Evolutionary conservation across 1,284 basidiomycete species (phyloP).

Genomic region (Cryptococcus hybrid): DNA sequence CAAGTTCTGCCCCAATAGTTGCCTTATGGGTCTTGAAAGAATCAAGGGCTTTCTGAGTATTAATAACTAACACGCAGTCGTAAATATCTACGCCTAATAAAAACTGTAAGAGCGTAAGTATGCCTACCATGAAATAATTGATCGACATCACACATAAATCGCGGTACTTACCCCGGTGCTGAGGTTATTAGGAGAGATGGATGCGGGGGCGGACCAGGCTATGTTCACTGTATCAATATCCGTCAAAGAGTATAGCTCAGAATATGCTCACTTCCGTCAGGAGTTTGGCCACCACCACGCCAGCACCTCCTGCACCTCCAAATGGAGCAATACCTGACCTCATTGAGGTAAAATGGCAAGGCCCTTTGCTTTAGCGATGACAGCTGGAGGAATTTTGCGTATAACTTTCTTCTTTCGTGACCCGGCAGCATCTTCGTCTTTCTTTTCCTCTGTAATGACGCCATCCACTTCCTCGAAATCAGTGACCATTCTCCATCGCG

Average conservation of each 20-base stretch:
- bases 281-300: constrained; percentile 51
- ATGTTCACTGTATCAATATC: not conserved
- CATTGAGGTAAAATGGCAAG: constrained; percentile 55
- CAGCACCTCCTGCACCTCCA: constrained; percentile 55
- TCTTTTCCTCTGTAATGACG: constrained; percentile 32
- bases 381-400: constrained; percentile 55
- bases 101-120: constrained; percentile 22
- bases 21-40: constrained; percentile 55
- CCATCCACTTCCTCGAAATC: constrained; percentile 35
- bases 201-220: constrained; percentile 56
- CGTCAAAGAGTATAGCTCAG: not conserved
- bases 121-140: not conserved
- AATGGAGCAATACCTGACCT: constrained; percentile 55
- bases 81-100: constrained; percentile 53
- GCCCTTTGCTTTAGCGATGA: constrained; percentile 52
- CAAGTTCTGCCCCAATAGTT: constrained; percentile 55
- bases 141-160: not conserved
- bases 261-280: constrained; percentile 49
- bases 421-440: constrained; percentile 16
- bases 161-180: constrained; percentile 41
- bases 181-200: constrained; percentile 55
- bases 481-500: constrained; percentile 2
- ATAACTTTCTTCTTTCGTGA: constrained; percentile 50
- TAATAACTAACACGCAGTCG: constrained; percentile 53
- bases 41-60: constrained; percentile 53